phyloP scores from a whole-genome alignment of 2,329 filamentous ascomycete genomes.

The Aureobasidium subglaciale region DNA sequence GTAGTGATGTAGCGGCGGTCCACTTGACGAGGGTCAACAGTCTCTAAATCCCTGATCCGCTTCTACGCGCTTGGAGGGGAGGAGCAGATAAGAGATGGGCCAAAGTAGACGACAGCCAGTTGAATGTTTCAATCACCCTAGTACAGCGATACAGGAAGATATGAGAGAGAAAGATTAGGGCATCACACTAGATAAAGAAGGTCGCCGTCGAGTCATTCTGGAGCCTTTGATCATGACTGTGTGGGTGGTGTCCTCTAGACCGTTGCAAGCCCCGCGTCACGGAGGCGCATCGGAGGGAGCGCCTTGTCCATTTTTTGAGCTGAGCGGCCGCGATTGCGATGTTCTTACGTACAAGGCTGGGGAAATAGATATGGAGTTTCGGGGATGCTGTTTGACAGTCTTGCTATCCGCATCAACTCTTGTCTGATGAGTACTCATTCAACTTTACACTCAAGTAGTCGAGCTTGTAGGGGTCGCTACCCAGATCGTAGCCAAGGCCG shows the following conservation, averaged over 20 bases:
- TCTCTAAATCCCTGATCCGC: not conserved
- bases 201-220: not conserved
- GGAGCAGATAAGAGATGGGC: not conserved
- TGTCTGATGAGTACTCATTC: not conserved
- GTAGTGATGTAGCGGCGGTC: slow-evolving; percentile 3
- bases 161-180: not conserved
- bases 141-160: not conserved
- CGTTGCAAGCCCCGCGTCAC: slow-evolving; percentile 11
- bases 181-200: slow-evolving; percentile 8
- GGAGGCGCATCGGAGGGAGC: not conserved
- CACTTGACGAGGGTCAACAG: not conserved
- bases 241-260: not conserved
- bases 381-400: not conserved
- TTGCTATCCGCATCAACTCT: not conserved
- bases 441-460: too few relatives aligned
- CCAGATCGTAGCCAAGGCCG: too few relatives aligned
- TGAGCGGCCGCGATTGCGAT: slow-evolving; percentile 1
- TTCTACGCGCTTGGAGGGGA: not conserved
- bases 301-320: not conserved
- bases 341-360: slow-evolving; percentile 5
- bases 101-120: not conserved
- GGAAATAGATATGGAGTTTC: not conserved
- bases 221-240: slow-evolving; percentile 1
- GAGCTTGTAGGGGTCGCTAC: too few relatives aligned
- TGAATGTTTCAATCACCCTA: not conserved